Evolutionary conservation across 805 yeast species (phyloP), one percentile per base, ranked within the genome.

Genomic region (Yamadazyma olivae): DNA sequence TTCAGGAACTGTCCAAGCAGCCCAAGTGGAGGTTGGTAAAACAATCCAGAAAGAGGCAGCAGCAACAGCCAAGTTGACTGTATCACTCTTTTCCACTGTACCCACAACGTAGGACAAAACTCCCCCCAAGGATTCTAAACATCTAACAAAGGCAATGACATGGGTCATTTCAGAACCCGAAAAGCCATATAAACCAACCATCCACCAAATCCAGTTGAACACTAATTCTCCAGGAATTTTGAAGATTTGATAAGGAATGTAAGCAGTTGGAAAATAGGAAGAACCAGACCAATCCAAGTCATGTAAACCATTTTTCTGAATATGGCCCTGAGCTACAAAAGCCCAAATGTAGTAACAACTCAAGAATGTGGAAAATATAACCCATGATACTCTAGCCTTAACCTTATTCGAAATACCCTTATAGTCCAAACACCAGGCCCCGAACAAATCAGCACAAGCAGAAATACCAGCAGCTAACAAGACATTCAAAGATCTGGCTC

Each of bases 401-500:
- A 33, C 41, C 31, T 36, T 46, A 1, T 43, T 44, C 27, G 46
- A 43, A 2, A 43, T 4, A 1, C 46, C 35, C 14, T 39, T 40
- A 28, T 33, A 31, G 36, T 54, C 56, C 10, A 51, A 35, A 3
- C 45, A 33, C 4, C 18, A 30, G 17, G 51, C 54, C 5, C 43
- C 41, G 29, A 40, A 21, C 19, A 53, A 10, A 41, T 53, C 56
- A 1, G 48, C 41, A 6, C 29, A 23, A 7, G 40, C 44, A 3
- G 42, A 33, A 12, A 53, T 40, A 3, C 50, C 32, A 3, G 57
- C 54, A 10, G 50, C 40, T 3, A 53, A 33, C 16, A 54, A 41
- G 7, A 48, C 42, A 26, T 51, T 54, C 29, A 53, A 38, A 12
- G 57, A 43, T 38, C 59, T 44, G 8, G 47, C 42, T 32, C 59